Percentiles rank a stretch among this genome's conserved stretches.
These are phyloP conservation scores for Xerocomus amazonicus DNA, from an alignment of 1,284 basidiomycete genomes.

Conservation along the genomic window DNA sequence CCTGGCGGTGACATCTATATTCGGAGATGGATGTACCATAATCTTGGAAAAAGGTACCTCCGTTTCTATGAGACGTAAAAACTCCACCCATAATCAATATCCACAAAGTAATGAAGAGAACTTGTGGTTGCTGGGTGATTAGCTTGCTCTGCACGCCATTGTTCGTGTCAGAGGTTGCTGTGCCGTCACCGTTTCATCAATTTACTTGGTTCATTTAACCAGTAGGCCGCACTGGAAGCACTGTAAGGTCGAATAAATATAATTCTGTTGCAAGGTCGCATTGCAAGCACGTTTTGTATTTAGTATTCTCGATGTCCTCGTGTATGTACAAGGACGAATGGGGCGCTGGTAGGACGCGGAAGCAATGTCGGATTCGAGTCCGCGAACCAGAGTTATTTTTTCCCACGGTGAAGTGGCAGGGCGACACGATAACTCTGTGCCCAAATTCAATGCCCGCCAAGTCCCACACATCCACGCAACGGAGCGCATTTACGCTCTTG, in stretches of 20 bases:
- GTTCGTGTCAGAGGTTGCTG: constrained; percentile 11
- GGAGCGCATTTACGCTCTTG: constrained; percentile 15
- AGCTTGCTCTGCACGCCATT: not conserved
- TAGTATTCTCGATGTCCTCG: constrained; percentile 5
- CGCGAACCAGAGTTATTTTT: constrained; percentile 28
- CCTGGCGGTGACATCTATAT: not conserved
- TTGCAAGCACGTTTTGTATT: constrained; percentile 1
- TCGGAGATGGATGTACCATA: not conserved
- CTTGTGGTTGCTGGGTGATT: not conserved
- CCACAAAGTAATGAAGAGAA: not conserved
- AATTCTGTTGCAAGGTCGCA: not conserved
- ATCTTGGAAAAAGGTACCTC: not conserved
- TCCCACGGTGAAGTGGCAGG: constrained; percentile 33
- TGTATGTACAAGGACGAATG: constrained; percentile 12
- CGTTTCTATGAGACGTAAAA: not conserved
- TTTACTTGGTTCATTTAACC: constrained; percentile 19
- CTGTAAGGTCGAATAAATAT: no score
- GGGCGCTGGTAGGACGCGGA: constrained; percentile 34
- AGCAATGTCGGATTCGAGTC: constrained; percentile 33
- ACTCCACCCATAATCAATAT: constrained; percentile 1
- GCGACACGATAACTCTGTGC: constrained; percentile 39
- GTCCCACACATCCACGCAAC: constrained; percentile 36
- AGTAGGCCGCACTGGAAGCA: constrained; percentile 16
- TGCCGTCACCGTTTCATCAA: constrained; percentile 22
- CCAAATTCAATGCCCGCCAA: constrained; percentile 37